These are phyloP conservation scores for Pseudodiploospora longispora DNA, from an alignment of 2,329 filamentous ascomycete genomes.

Conservation along the genomic window DNA sequence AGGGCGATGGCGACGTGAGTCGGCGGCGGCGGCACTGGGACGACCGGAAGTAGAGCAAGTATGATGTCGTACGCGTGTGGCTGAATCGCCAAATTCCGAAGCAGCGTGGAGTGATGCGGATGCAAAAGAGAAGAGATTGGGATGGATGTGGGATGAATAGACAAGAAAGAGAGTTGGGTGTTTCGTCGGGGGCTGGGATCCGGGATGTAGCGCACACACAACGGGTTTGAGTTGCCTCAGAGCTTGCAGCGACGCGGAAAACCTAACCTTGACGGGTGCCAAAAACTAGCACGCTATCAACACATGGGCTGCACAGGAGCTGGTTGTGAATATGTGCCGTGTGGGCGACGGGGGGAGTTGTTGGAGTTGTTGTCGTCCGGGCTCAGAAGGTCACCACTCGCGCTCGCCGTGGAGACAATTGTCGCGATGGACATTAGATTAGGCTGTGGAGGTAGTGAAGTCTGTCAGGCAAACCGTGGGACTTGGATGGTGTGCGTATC, in stretches of 20 bases:
- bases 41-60: constrained; percentile 1
- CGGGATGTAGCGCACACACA: constrained; percentile 7
- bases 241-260: not conserved
- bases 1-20: not conserved
- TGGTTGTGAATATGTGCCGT: not conserved
- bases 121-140: constrained; percentile 1
- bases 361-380: constrained; percentile 10
- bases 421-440: constrained; percentile 16
- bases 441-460: constrained; percentile 13
- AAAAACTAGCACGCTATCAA: too few relatives aligned
- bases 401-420: constrained; percentile 17
- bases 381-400: constrained; percentile 13
- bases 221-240: not conserved
- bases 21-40: constrained; percentile 2
- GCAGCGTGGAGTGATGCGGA: not conserved
- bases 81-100: constrained; percentile 1
- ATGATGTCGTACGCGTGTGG: constrained; percentile 6
- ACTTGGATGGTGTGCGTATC: constrained; percentile 7
- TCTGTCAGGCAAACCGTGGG: constrained; percentile 10
- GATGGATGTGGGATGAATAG: constrained; percentile 1
- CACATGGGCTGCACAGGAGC: too few relatives aligned
- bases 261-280: not conserved
- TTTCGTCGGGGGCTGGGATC: constrained; percentile 3
- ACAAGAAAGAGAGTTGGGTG: constrained; percentile 1
- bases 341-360: constrained; percentile 2